Conservation (phyloP, 192 early-diverging fungal genomes). For the Entomortierella beljakovae region DNA sequence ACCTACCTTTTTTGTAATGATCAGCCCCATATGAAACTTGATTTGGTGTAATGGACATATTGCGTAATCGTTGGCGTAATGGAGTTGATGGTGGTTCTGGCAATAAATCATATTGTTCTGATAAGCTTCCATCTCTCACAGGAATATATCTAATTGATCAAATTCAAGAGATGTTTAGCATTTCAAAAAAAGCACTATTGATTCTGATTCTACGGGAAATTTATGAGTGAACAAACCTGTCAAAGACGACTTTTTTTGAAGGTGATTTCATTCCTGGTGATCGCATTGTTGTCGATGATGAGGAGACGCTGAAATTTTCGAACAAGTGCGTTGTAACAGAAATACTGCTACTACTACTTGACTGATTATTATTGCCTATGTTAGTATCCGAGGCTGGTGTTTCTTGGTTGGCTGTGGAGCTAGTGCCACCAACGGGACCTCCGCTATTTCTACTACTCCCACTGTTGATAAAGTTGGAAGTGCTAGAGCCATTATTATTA, state of each 20-base stretch:
- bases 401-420: constrained; percentile 12
- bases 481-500: constrained; percentile 1
- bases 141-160: constrained; percentile 32
- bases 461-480: background rate
- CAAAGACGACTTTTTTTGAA: constrained; percentile 27
- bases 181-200: too few relatives aligned
- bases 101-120: constrained; percentile 22
- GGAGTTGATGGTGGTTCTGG: constrained; percentile 32
- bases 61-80: constrained; percentile 9
- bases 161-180: too few relatives aligned
- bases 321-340: background rate
- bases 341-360: background rate
- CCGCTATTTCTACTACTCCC: background rate
- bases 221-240: constrained; percentile 33
- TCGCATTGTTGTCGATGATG: constrained; percentile 3
- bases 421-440: too few relatives aligned
- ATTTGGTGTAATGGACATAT: constrained; percentile 20
- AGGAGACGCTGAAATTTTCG: constrained; percentile 7
- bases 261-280: constrained; percentile 42
- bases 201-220: too few relatives aligned
- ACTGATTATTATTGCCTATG: background rate
- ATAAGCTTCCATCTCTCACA: constrained; percentile 28
- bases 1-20: constrained; percentile 27
- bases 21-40: constrained; percentile 16
- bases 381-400: background rate